Evolutionary conservation across 352 stramenopile genomes (phyloP).

Genomic region (Blastocystis sp.): DNA sequence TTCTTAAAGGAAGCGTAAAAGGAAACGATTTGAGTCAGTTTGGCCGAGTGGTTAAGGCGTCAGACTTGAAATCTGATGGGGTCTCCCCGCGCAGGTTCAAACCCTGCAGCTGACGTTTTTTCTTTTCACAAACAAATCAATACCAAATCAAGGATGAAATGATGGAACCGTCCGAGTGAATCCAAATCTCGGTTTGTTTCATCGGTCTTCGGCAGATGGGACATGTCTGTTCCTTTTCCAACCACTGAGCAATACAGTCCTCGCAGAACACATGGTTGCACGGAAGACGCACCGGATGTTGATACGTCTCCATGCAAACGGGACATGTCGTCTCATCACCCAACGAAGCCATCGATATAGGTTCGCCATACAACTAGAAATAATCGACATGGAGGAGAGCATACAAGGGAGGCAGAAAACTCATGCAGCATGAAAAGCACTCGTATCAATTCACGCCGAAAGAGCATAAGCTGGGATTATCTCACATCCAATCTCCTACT

Average conservation of each 20-base stretch:
- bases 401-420: no score
- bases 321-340: background rate
- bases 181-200: background rate
- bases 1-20: background rate
- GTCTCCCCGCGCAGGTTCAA: no score
- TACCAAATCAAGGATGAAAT: background rate
- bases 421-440: no score
- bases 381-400: no score
- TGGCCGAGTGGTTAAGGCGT: constrained; percentile 52
- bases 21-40: background rate
- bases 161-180: background rate
- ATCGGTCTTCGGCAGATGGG: background rate
- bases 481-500: background rate
- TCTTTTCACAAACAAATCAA: background rate
- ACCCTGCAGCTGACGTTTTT: constrained; percentile 47
- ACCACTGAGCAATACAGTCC: constrained; percentile 15
- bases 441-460: no score
- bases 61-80: constrained; percentile 55
- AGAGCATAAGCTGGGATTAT: no score
- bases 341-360: background rate
- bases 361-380: constrained; percentile 1
- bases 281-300: background rate
- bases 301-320: background rate
- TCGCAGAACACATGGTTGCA: constrained; percentile 28
- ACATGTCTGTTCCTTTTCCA: constrained; percentile 21